A percentile compares a stretch with the other conserved stretches of the same genome.
These are phyloP conservation scores for Apiospora hydei DNA, from an alignment of 2,329 filamentous ascomycete genomes.

Conservation along the genomic window DNA sequence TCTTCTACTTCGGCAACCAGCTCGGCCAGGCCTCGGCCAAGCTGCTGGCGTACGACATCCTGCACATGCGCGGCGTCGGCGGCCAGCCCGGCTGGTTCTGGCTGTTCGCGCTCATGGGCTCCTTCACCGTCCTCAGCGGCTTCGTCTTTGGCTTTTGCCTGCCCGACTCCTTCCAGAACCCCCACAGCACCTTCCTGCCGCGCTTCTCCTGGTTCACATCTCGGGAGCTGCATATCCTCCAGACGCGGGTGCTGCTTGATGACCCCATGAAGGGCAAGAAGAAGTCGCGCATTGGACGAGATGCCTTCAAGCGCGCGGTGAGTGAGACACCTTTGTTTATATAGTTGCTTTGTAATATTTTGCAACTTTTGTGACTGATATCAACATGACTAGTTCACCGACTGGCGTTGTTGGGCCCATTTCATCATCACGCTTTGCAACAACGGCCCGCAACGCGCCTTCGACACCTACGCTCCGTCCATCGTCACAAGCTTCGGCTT, in stretches of 20 bases:
- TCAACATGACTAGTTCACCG: slow-evolving; percentile 15
- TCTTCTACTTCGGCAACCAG: slow-evolving; percentile 62
- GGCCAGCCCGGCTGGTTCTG: slow-evolving; percentile 56
- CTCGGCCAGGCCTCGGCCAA: slow-evolving; percentile 57
- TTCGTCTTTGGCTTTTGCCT: slow-evolving; percentile 49
- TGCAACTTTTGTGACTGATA: background rate
- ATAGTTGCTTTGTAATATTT: background rate
- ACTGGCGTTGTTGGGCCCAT: slow-evolving; percentile 39
- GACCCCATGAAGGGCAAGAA: slow-evolving; percentile 47
- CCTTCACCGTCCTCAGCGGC: slow-evolving; percentile 41
- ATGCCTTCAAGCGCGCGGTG: slow-evolving; percentile 45
- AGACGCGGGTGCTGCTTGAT: slow-evolving; percentile 49
- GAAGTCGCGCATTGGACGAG: slow-evolving; percentile 32
- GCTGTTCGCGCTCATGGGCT: slow-evolving; percentile 45
- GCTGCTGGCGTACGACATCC: slow-evolving; percentile 53
- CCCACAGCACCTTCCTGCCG: slow-evolving; percentile 44
- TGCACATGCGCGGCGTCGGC: slow-evolving; percentile 49
- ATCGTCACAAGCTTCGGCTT: slow-evolving; percentile 50
- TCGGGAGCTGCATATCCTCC: slow-evolving; percentile 51
- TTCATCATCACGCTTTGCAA: slow-evolving; percentile 36
- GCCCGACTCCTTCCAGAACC: slow-evolving; percentile 46
- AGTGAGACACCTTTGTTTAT: slow-evolving; percentile 40
- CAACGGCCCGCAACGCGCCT: slow-evolving; percentile 33
- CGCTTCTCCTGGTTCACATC: slow-evolving; percentile 51
- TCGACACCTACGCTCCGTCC: slow-evolving; percentile 40